These are phyloP conservation scores for Candida namnaoensis DNA, from an alignment of 805 yeast genomes.

Conservation along the genomic window DNA sequence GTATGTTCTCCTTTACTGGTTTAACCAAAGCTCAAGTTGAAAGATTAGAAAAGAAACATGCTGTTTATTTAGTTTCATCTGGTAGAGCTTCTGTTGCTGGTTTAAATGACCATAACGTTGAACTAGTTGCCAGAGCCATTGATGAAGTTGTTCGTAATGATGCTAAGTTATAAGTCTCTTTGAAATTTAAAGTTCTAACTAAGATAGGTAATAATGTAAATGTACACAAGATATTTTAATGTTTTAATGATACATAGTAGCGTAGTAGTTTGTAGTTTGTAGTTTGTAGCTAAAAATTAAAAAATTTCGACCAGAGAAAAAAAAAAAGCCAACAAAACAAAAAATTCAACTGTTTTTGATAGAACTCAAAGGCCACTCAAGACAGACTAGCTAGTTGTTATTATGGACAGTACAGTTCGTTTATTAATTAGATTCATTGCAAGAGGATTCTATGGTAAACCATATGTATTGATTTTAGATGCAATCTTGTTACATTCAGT, in stretches of 20 bases:
- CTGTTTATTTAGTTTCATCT: conserved; percentile 68
- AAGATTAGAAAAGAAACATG: conserved; percentile 69
- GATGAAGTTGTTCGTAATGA: conserved; percentile 57
- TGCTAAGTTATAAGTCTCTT: background rate
- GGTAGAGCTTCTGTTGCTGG: conserved; percentile 97
- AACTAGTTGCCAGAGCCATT: conserved; percentile 70
- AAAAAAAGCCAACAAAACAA: no score
- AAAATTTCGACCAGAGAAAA: no score
- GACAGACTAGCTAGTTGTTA: background rate
- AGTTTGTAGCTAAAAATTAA: no score
- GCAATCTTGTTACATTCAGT: conserved; percentile 85
- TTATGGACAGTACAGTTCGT: conserved; percentile 31
- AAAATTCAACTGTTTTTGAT: no score
- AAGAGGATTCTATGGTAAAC: conserved; percentile 79
- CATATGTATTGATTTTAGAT: conserved; percentile 79
- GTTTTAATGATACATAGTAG: no score
- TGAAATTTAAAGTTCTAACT: no score
- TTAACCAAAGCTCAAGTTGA: conserved; percentile 67
- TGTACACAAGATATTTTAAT: no score
- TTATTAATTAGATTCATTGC: conserved; percentile 64
- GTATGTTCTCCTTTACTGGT: conserved; percentile 97
- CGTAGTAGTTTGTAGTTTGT: no score
- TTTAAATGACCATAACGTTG: conserved; percentile 69
- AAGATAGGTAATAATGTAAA: background rate
- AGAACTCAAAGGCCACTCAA: no score